Base-by-base conservation (phyloP, 768 basidiomycete species). In the Naganishia onofrii region DNA sequence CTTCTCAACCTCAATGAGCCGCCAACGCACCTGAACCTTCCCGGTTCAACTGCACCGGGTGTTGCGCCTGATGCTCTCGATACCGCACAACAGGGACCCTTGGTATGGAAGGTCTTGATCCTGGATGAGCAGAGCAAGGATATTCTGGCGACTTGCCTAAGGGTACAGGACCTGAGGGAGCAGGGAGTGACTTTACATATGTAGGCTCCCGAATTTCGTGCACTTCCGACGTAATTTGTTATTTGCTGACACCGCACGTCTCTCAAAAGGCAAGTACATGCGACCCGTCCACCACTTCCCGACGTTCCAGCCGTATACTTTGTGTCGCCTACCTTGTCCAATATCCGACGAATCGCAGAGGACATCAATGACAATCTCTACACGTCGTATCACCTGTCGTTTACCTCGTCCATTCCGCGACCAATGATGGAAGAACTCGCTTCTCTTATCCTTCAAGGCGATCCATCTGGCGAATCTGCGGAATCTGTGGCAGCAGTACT, bases 251-350 rank as follows among this genome's bases (percentile, higher is more conserved):
- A 51, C n/a, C n/a, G n/a, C 48, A 3, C 3, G 48, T 64, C 46
- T n/a, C n/a, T 38, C 65, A 56, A n/a, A 72, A 97, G 94, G 72
- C 96, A 98, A 84, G 82, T 98, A 6, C 93, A 97, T 78, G 88
- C 93, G 0, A 82, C 87, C 42, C 86, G 96, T 69, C 96, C 96
- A 31, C 86, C 93, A 5, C 83, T 99, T 48, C 87, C 91, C 13
- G 96, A 99, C 79, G 96, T 99, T 1, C 96, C 96, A 21, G 93
- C 96, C 0, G 86, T 98, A 34, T 99, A 99, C 83, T 96, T 99
- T 78, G 90, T 98, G 63, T 86, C 93, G 0, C 95, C 96, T 0
- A 95, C 92, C 1, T 83, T 91, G 15, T 82, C 84, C 66, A 99
- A 98, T 78, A 86, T 98, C 74, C 85, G 86, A 70, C 86, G 95